These are phyloP conservation scores for Cucurbita argyrosperma DNA, from an alignment of 306 rosid species.

Conservation along the genomic window DNA sequence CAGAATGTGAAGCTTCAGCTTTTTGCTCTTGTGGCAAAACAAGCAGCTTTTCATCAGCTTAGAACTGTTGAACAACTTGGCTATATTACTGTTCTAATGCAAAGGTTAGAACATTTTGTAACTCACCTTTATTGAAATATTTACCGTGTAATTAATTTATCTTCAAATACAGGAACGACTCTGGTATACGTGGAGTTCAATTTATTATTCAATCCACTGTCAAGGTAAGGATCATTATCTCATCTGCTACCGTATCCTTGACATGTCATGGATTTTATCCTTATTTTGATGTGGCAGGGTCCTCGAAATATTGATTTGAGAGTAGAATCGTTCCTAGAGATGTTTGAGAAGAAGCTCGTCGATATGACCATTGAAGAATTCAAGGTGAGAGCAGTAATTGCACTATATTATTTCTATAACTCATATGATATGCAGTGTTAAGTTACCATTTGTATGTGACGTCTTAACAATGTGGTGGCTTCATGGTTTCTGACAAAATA, in stretches of 20 bases:
- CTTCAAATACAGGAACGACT: slow-evolving; percentile 48
- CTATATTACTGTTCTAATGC: slow-evolving; percentile 56
- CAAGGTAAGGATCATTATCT: slow-evolving; percentile 38
- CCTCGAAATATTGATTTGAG: slow-evolving; percentile 65
- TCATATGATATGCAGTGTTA: background rate
- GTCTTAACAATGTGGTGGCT: background rate
- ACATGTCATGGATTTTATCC: slow-evolving; percentile 1
- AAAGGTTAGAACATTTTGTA: slow-evolving; percentile 34
- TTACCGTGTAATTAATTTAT: background rate
- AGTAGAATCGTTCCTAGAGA: slow-evolving; percentile 71
- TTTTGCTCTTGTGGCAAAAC: slow-evolving; percentile 72
- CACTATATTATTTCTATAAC: background rate
- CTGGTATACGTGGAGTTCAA: slow-evolving; percentile 69
- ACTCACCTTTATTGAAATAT: slow-evolving; percentile 4
- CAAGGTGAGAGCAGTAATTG: slow-evolving; percentile 36
- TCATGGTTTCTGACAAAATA: background rate
- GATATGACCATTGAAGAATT: slow-evolving; percentile 80
- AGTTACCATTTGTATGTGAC: background rate
- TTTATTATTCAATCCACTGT: slow-evolving; percentile 74
- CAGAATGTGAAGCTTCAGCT: slow-evolving; percentile 91
- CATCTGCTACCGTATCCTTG: background rate
- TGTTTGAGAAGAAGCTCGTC: slow-evolving; percentile 49
- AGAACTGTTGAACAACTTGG: slow-evolving; percentile 96
- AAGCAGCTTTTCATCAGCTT: slow-evolving; percentile 91
- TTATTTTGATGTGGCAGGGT: slow-evolving; percentile 31